Conservation (phyloP, 306 rosid genomes). For the Aeschynomene evenia region DNA sequence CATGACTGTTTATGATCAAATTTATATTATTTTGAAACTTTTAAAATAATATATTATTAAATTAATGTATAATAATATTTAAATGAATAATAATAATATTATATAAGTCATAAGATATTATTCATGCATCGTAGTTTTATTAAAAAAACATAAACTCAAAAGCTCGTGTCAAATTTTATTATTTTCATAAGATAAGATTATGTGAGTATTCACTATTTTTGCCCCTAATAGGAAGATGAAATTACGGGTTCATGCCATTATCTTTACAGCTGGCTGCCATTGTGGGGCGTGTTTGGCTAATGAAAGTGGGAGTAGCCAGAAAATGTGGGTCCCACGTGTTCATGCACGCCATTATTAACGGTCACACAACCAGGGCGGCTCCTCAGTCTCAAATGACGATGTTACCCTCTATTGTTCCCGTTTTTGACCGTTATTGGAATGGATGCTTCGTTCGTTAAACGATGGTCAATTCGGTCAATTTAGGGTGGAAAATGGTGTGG, state of each 20-base stretch:
- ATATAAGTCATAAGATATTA: no score
- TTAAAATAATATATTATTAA: no score
- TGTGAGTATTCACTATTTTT: not conserved
- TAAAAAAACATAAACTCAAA: no score
- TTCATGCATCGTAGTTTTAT: no score
- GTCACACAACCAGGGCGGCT: slow-evolving; percentile 34
- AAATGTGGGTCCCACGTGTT: slow-evolving; percentile 36
- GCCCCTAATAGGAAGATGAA: not conserved
- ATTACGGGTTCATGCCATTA: slow-evolving; percentile 9
- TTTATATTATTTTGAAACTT: no score
- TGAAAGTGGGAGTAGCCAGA: slow-evolving; percentile 27
- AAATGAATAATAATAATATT: no score
- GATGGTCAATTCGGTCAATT: slow-evolving; percentile 21
- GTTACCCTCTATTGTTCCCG: not conserved
- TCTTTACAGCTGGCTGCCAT: slow-evolving; percentile 38
- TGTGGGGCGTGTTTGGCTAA: not conserved
- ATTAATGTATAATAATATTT: no score
- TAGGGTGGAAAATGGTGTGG: not conserved
- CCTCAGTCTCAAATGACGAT: not conserved
- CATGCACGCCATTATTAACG: slow-evolving; percentile 37
- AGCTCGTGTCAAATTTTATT: no score
- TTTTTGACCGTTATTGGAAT: not conserved
- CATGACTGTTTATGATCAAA: no score
- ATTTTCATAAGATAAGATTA: no score
- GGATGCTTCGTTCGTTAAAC: not conserved